phyloP scores from a whole-genome alignment of 2,329 filamentous ascomycete species.

The Fulvia fulva region DNA sequence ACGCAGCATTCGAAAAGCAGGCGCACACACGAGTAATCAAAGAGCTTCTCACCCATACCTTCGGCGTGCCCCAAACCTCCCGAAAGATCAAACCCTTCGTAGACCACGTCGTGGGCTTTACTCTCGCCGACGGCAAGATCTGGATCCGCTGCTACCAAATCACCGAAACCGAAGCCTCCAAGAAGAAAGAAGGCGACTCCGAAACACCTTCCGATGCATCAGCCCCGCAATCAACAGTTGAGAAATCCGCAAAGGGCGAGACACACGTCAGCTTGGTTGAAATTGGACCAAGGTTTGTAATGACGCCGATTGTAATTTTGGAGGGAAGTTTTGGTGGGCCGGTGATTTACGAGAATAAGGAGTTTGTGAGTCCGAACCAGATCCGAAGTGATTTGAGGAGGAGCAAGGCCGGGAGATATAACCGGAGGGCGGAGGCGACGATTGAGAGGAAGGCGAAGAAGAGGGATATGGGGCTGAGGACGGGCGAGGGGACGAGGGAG shows the following conservation, averaged over 20 bases:
- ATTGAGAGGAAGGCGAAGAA: conserved; percentile 71
- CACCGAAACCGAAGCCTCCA: conserved; percentile 69
- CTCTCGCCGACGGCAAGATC: conserved; percentile 85
- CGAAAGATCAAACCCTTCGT: conserved; percentile 93
- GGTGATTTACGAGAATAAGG: conserved; percentile 96
- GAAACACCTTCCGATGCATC: conserved; percentile 35
- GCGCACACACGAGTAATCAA: conserved; percentile 80
- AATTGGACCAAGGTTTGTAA: conserved; percentile 87
- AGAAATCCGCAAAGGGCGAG: conserved; percentile 47
- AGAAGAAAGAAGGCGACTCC: conserved; percentile 44
- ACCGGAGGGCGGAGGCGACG: conserved; percentile 68
- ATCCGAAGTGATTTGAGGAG: conserved; percentile 75
- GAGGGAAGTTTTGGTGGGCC: conserved; percentile 94
- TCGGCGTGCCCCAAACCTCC: conserved; percentile 84
- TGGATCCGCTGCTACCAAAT: conserved; percentile 97
- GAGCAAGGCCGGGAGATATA: conserved; percentile 73
- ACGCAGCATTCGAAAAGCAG: conserved; percentile 66
- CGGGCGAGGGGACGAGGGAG: conserved; percentile 59
- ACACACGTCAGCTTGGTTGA: conserved; percentile 82
- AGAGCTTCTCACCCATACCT: conserved; percentile 83
- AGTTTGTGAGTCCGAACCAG: conserved; percentile 93
- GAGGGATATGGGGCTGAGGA: conserved; percentile 70
- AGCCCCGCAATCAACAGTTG: conserved; percentile 35
- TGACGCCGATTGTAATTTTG: conserved; percentile 91
- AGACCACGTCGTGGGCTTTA: conserved; percentile 92